Base-by-base conservation (phyloP, 192 early-diverging fungal genomes). In the Coemansia sp. region DNA sequence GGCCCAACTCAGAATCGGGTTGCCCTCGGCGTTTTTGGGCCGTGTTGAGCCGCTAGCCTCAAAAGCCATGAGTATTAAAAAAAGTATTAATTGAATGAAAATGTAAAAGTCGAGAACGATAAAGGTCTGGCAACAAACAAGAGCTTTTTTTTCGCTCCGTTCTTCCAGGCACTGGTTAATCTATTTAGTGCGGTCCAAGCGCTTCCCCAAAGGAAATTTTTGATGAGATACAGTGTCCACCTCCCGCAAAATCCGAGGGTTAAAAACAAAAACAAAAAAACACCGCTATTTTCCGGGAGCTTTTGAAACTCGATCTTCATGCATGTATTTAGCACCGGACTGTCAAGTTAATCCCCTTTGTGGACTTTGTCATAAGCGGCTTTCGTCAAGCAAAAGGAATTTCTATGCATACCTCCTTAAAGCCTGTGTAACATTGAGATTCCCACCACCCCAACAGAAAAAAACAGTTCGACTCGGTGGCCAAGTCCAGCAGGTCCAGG, bases 1-100 rank as follows among this genome's bases (percentile, higher is more conserved):
- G 37, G 28, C 65, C 77, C 77, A 80, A 33, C 59, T 72, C n/a
- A 80, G 53, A 45, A 80, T 63, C 6, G 71, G 77, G 21, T 35
- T 64, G 42, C 60, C 25, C 8, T 53, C 52, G 25, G 52, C 52
- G 12, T 13, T 53, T 28, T 53, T 53, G 52, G 14, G 28, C 52
- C 52, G 52, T 13, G 52, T 31, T 13, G 52, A 11, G 28, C 47
- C 13, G 47, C 52, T 53, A 26, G 14, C 52, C 23, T 53, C 52
- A 26, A 53, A 26, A 25, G 23, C 48, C 48, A 50, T 50, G 48
- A 11, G 43, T 25, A 26, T 34, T 26, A 45, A 8, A 62, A 45
- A 43, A n/a, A 47, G 2, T 41, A 47, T 20, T n/a, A 62, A 62
- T n/a, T 35, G 12, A 45, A 34, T 34, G 26, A 6, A 42, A 45